Conservation (phyloP, 192 early-diverging fungal species). For the Entomortierella parvispora region DNA sequence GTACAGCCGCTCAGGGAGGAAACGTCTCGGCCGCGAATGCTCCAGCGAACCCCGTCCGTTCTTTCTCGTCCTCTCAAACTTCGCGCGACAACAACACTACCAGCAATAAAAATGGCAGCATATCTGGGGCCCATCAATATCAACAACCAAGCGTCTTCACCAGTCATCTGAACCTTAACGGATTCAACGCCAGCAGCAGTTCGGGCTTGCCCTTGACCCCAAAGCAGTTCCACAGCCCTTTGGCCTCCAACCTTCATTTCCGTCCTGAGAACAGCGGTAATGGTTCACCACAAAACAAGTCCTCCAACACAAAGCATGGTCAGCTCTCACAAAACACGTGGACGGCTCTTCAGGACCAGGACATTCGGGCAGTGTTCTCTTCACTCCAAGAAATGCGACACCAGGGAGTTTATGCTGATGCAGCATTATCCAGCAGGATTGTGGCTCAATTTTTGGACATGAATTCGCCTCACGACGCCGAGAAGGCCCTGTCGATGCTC, state of each 20-base stretch:
- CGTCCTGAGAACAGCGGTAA: conserved; percentile 7
- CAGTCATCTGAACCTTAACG: conserved; percentile 2
- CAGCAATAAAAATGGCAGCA: not conserved
- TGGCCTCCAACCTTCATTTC: conserved; percentile 21
- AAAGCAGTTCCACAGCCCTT: conserved; percentile 15
- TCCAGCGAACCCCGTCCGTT: conserved; percentile 38
- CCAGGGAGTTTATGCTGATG: conserved; percentile 36
- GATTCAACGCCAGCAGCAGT: conserved; percentile 9
- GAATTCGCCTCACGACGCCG: conserved; percentile 32
- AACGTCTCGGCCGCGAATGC: conserved; percentile 13
- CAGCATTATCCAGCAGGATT: conserved; percentile 36
- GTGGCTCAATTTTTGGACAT: conserved; percentile 33
- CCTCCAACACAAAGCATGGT: conserved; percentile 10
- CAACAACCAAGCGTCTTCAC: conserved; percentile 7
- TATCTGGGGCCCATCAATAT: conserved; percentile 17
- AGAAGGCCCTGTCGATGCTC: conserved; percentile 25
- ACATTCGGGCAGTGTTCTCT: conserved; percentile 37
- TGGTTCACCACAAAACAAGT: not conserved
- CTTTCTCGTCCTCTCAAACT: conserved; percentile 44
- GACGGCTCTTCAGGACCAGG: conserved; percentile 42
- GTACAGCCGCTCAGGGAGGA: conserved; percentile 26
- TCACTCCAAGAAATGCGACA: conserved; percentile 42
- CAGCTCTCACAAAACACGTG: conserved; percentile 35
- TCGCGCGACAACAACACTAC: conserved; percentile 36
- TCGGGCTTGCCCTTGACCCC: conserved; percentile 1